A percentile compares a stretch with the other conserved stretches of the same genome.
Conservation (phyloP, 495 filamentous ascomycete species). For the Trichocladium uniseriatum region DNA sequence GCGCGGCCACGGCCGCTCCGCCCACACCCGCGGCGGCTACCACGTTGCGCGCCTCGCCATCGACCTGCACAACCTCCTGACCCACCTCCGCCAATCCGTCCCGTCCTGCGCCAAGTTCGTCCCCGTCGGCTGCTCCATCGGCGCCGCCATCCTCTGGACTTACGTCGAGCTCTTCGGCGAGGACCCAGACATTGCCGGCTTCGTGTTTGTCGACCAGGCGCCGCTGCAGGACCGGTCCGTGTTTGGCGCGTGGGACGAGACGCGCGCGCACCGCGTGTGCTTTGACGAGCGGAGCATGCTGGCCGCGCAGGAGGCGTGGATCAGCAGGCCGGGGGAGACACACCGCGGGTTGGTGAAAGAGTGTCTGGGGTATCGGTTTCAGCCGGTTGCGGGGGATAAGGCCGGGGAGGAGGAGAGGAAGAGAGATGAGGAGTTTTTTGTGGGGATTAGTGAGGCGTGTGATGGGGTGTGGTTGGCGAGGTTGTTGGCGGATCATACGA, state of each 20-base stretch:
- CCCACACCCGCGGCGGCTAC: slow-evolving; percentile 28
- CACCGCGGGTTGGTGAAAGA: slow-evolving; percentile 27
- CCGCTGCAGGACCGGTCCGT: slow-evolving; percentile 35
- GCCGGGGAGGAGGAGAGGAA: slow-evolving; percentile 12
- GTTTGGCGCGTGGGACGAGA: slow-evolving; percentile 21
- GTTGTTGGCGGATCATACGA: slow-evolving; percentile 39
- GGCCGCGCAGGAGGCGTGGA: slow-evolving; percentile 30
- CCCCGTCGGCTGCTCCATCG: slow-evolving; percentile 36
- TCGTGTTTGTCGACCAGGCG: slow-evolving; percentile 40
- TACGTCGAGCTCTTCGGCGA: slow-evolving; percentile 35
- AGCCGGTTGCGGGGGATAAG: slow-evolving; percentile 9
- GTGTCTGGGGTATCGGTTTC: slow-evolving; percentile 34
- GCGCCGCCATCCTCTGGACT: slow-evolving; percentile 38
- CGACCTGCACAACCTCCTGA: slow-evolving; percentile 31
- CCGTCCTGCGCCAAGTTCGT: slow-evolving; percentile 1
- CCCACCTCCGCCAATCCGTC: slow-evolving; percentile 13
- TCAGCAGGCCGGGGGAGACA: slow-evolving; percentile 13
- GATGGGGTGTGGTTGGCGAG: slow-evolving; percentile 34
- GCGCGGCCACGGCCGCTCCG: slow-evolving; percentile 35
- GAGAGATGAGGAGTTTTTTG: slow-evolving; percentile 35
- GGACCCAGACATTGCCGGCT: slow-evolving; percentile 20
- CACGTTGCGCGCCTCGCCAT: slow-evolving; percentile 38
- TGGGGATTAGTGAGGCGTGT: slow-evolving; percentile 26
- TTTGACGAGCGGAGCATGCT: slow-evolving; percentile 30
- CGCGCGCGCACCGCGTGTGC: slow-evolving; percentile 28